phyloP scores from a whole-genome alignment of 345 rosid genomes.

The Brassica nigra region DNA sequence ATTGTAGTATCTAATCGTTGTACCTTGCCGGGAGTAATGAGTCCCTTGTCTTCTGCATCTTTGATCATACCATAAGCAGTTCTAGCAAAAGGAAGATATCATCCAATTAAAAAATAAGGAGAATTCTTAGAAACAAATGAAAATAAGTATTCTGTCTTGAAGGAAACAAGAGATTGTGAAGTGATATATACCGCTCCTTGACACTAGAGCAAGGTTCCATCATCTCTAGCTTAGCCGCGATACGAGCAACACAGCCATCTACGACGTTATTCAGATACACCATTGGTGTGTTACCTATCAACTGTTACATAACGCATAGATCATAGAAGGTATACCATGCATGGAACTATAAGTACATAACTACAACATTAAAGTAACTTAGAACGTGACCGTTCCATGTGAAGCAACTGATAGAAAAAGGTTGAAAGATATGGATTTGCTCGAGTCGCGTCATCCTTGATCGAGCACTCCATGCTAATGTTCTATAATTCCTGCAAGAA shows the following conservation, averaged over 20 bases:
- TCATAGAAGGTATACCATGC: background rate
- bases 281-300: slow-evolving; percentile 63
- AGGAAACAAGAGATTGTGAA: background rate
- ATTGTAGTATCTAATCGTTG: background rate
- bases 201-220: slow-evolving; percentile 57
- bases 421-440: slow-evolving; percentile 30
- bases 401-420: background rate
- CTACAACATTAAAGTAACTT: background rate
- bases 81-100: slow-evolving; percentile 28
- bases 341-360: background rate
- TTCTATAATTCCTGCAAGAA: background rate
- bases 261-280: slow-evolving; percentile 57
- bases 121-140: background rate
- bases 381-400: no score
- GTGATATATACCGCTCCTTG: slow-evolving; percentile 48
- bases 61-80: slow-evolving; percentile 59
- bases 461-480: slow-evolving; percentile 36
- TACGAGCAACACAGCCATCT: slow-evolving; percentile 61
- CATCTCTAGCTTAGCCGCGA: slow-evolving; percentile 67
- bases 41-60: slow-evolving; percentile 65
- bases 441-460: slow-evolving; percentile 62
- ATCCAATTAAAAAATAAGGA: background rate
- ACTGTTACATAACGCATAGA: slow-evolving; percentile 36
- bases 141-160: background rate
- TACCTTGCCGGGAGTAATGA: slow-evolving; percentile 63